These are phyloP conservation scores for Elsinoe ampelina DNA, from an alignment of 2,329 filamentous ascomycete genomes.

Conservation along the genomic window DNA sequence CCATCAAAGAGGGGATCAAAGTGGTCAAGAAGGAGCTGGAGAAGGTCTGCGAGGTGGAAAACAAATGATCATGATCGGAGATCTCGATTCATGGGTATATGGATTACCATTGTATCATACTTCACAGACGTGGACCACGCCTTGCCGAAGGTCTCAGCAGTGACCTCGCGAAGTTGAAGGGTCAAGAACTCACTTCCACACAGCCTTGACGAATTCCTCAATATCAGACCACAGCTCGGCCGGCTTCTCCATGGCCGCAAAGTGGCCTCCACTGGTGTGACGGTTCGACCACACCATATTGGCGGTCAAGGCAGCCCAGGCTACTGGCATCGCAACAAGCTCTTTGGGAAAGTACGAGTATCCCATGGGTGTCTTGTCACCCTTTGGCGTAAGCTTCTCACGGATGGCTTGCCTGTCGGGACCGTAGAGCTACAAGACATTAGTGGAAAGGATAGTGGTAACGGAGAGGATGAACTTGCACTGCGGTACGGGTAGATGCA, in stretches of 20 bases:
- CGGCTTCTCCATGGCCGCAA: slow-evolving; percentile 31
- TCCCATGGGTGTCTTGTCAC: slow-evolving; percentile 28
- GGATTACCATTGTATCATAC: not conserved
- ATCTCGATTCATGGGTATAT: not conserved
- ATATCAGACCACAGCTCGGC: slow-evolving; percentile 26
- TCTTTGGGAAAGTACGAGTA: slow-evolving; percentile 38
- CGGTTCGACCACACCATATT: slow-evolving; percentile 32
- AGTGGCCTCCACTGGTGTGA: slow-evolving; percentile 34
- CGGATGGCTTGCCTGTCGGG: not conserved
- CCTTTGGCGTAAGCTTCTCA: not conserved
- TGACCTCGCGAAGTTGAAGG: too few relatives aligned
- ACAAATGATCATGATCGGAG: not conserved
- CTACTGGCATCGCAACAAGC: slow-evolving; percentile 30
- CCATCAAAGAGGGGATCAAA: slow-evolving; percentile 44
- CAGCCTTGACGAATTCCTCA: slow-evolving; percentile 25
- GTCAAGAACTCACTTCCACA: slow-evolving; percentile 13
- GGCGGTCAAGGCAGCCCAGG: slow-evolving; percentile 29
- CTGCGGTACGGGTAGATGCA: slow-evolving; percentile 42
- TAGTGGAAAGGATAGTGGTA: not conserved
- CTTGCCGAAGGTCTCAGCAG: not conserved
- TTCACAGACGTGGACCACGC: not conserved
- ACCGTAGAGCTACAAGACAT: slow-evolving; percentile 6
- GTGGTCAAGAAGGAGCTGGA: slow-evolving; percentile 41
- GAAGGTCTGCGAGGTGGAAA: slow-evolving; percentile 17
- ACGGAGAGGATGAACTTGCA: not conserved